Evolutionary conservation across 495 filamentous ascomycete species (phyloP).

Genomic region (Margaritispora aquatica): DNA sequence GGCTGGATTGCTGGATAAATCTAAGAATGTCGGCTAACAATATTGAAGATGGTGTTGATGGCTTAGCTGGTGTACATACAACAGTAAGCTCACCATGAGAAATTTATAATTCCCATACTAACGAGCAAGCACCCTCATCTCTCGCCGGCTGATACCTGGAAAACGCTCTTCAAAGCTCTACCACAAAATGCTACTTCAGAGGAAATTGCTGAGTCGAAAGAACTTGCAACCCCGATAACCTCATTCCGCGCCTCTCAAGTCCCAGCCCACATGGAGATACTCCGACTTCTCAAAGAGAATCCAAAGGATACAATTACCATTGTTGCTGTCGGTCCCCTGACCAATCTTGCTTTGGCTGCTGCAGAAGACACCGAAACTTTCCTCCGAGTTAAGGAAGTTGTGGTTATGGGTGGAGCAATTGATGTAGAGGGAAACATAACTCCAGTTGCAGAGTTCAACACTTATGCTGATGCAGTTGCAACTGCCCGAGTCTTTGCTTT

Average conservation of each 20-base stretch:
- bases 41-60: slow-evolving; percentile 74
- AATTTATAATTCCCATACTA: neutral
- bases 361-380: slow-evolving; percentile 81
- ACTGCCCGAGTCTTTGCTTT: slow-evolving; percentile 85
- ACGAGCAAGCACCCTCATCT: slow-evolving; percentile 73
- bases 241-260: slow-evolving; percentile 67
- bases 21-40: neutral
- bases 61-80: slow-evolving; percentile 83
- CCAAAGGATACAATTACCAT: slow-evolving; percentile 80
- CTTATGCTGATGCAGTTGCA: slow-evolving; percentile 73
- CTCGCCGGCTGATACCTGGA: slow-evolving; percentile 78
- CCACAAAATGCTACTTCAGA: slow-evolving; percentile 29
- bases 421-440: slow-evolving; percentile 73
- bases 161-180: slow-evolving; percentile 62
- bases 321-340: slow-evolving; percentile 83
- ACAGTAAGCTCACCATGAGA: slow-evolving; percentile 42
- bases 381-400: slow-evolving; percentile 79
- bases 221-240: slow-evolving; percentile 31
- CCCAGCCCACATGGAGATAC: slow-evolving; percentile 76
- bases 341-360: slow-evolving; percentile 84
- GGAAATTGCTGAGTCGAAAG: slow-evolving; percentile 25
- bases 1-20: too few relatives aligned
- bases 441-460: slow-evolving; percentile 78
- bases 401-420: slow-evolving; percentile 96
- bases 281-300: slow-evolving; percentile 70